Base-by-base conservation (phyloP, 1,284 basidiomycete species). In the Inonotus obliquus region DNA sequence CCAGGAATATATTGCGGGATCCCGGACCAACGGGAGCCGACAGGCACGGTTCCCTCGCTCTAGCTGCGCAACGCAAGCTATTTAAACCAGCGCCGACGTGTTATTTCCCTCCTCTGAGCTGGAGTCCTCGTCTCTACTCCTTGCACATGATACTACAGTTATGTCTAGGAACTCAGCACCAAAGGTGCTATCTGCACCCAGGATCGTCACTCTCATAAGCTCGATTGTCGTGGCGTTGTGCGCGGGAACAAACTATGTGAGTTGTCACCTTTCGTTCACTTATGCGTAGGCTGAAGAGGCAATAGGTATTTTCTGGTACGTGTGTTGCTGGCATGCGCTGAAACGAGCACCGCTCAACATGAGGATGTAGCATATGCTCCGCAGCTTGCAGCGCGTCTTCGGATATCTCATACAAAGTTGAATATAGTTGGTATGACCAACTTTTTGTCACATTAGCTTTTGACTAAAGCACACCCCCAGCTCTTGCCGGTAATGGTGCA, bases 231-330 rank as follows among this genome's bases (percentile, higher is more conserved):
- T 86, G 1, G 77, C 84, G 0, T 68, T 88, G 52, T 74, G 81
- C 63, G 85, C 87, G 27, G 88, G 87, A 29, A 88, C 87, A 7
- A 88, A 88, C 68, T 89, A 90, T 79, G 87, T 89, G 71, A 60
- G 76, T 72, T 57, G 69, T 44, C n/a, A 3, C 10, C 27, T 27
- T 21, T 1, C 53, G 53, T 19, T 17, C 14, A 14, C 27, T 17
- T 45, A 41, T 4, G 27, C 11, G 17, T 19, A 44, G 44, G 29
- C n/a, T 66, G 14, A 47, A 45, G 58, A 13, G 39, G 39, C 55
- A 27, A 1, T 58, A 81, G 79, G 78, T 79, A 19, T 81, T 76
- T 65, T 81, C 80, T 71, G 82, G 83, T 83, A 66, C 68, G 75
- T 55, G 17, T 47, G 13, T 49, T 47, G 47, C 21, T 54, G n/a